A percentile compares a stretch with the other conserved stretches of the same genome.
Evolutionary conservation across 2,329 filamentous ascomycete species (phyloP).

Genomic region (Cryphonectria japonica): DNA sequence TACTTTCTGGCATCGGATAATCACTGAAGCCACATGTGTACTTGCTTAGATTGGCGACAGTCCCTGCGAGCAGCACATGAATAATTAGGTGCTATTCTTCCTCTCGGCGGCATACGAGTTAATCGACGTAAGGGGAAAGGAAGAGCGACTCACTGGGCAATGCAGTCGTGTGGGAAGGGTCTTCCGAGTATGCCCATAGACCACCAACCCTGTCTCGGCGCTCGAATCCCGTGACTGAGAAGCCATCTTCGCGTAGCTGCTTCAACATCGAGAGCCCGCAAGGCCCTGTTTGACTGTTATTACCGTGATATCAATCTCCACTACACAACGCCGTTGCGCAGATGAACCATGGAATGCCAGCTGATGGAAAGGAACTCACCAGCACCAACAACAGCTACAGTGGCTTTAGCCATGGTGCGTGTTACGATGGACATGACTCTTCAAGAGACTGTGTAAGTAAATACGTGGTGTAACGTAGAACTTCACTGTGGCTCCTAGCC

Average conservation of each 20-base stretch:
- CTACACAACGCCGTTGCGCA: neutral
- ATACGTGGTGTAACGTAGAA: neutral
- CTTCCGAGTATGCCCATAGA: conserved; percentile 47
- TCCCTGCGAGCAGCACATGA: conserved; percentile 1
- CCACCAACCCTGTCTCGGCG: conserved; percentile 46
- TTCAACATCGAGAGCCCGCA: conserved; percentile 41
- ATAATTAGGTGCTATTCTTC: conserved; percentile 25
- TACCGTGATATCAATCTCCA: neutral
- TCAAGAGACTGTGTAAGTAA: neutral
- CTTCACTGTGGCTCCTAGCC: neutral
- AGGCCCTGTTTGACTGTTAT: conserved; percentile 8
- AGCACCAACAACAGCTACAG: conserved; percentile 26
- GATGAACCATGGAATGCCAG: neutral
- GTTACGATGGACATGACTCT: conserved; percentile 4
- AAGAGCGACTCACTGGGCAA: conserved; percentile 35
- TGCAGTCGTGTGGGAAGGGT: conserved; percentile 41
- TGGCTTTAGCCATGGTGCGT: conserved; percentile 18
- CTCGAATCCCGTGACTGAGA: conserved; percentile 49
- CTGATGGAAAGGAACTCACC: conserved; percentile 11
- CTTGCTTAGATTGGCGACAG: conserved; percentile 20
- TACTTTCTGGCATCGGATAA: conserved; percentile 39
- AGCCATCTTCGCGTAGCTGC: conserved; percentile 49
- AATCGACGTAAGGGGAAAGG: neutral
- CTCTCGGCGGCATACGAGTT: no score
- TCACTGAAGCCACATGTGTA: conserved; percentile 42